Evolutionary conservation across 2,329 filamentous ascomycete genomes (phyloP).

Genomic region (Clonostachys solani): DNA sequence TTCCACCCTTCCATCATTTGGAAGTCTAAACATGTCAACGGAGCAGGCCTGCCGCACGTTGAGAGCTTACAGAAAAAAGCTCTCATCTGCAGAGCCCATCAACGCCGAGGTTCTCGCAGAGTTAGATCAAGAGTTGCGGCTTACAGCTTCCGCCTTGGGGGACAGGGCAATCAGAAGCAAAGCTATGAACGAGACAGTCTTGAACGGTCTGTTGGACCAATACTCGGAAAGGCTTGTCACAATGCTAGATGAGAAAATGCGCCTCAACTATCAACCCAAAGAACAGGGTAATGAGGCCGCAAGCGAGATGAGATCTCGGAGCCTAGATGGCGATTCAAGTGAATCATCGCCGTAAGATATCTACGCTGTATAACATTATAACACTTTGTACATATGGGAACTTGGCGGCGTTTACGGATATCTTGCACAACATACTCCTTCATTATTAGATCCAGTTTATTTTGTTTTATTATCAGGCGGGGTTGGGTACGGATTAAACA

Average conservation of each 20-base stretch:
- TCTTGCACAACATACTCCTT: too few relatives aligned
- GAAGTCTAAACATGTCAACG: conserved; percentile 57
- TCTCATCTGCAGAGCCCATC: conserved; percentile 51
- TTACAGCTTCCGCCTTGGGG: conserved; percentile 57
- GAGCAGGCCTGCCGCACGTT: conserved; percentile 61
- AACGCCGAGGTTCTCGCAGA: conserved; percentile 55
- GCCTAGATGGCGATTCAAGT: conserved; percentile 24
- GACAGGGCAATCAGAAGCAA: conserved; percentile 50
- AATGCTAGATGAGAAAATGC: conserved; percentile 69
- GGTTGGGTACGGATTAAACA: too few relatives aligned
- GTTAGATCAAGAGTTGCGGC: conserved; percentile 59
- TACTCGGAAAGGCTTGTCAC: conserved; percentile 70
- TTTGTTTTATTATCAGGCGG: too few relatives aligned
- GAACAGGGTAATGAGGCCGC: conserved; percentile 17
- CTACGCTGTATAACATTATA: too few relatives aligned
- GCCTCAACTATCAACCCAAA: conserved; percentile 33
- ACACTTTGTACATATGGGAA: too few relatives aligned
- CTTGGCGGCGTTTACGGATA: too few relatives aligned
- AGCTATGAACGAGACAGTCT: conserved; percentile 51
- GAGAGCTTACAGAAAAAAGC: conserved; percentile 58
- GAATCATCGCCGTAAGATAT: conserved; percentile 21
- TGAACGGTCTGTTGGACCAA: conserved; percentile 66
- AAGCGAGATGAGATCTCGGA: conserved; percentile 17
- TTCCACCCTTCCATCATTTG: conserved; percentile 41
- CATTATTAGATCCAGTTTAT: too few relatives aligned